Evolutionary conservation across 495 filamentous ascomycete genomes (phyloP), one percentile per base, ranked within the genome.

Genomic region (Saxispiralis lemnorum): DNA sequence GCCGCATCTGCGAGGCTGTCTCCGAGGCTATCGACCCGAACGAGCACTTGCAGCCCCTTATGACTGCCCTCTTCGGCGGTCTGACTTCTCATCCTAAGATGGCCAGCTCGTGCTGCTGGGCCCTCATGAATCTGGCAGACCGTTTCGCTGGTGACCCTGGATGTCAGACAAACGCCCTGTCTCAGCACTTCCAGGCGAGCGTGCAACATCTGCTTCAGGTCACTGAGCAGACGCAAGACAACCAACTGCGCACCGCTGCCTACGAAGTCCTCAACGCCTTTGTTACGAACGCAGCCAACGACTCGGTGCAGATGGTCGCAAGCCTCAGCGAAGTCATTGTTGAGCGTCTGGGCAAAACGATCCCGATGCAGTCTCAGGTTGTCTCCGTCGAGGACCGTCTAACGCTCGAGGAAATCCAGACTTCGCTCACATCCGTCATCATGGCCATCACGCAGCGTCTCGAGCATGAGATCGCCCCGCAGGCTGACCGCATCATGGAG

Each of bases 31-130:
- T 97, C 49, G 89, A 96, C 59, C 77, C 83, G 21, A 60, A 69
- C 47, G 64, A 76, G 47, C 83, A 94, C 61, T 72, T 97, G 7
- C 78, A 83, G 44, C 72, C 78, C 17, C 66, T 97, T 39, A 83
- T 96, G 51, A 70, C 70, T 28, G 79, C 86, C 43, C 73, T 97
- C n/a, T 96, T 97, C 63, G 75, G 73, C 36, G 89, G 88, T 36
- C 68, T 94, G 41, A 72, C 86, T 41, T 92, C 82, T 65, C 88
- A 82, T 58, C 78, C 88, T 34, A 94, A 93, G 69, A 96, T 97
- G 76, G 89, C 89, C 35, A 77, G 80, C 45, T 96, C 92, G 15
- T 96, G 92, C 73, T 97, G 89, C 65, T 96, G 92, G 88, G 85
- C 89, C 31, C 64, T 97, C 48, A 97, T 97, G 87, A 97, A 95